Base-by-base conservation (phyloP, 208 protist species). In the Trypanosoma platydactyli region DNA sequence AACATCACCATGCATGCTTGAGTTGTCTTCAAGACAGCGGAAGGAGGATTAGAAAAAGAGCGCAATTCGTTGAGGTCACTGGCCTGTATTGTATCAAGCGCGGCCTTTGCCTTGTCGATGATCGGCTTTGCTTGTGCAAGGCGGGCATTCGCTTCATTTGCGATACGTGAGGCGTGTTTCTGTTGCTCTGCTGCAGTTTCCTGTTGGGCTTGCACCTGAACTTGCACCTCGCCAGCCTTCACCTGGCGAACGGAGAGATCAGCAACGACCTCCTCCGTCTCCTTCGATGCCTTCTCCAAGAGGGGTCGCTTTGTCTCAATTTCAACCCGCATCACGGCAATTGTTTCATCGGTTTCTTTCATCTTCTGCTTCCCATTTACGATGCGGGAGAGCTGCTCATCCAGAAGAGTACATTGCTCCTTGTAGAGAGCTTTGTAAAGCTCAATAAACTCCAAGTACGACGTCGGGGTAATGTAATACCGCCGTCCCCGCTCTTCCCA, bases 1-100 rank as follows among this genome's bases (percentile, higher is more conserved):
- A 99, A 96, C 79, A 99, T 92, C n/a, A 96, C 92, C 86, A 96
- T 98, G 65, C 98, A 97, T 15, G 97, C 94, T 76, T 98, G 93
- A 66, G 97, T 94, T 58, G 95, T 97, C 70, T 95, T 94, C 30
- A 97, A 82, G 68, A 99, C 97, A 22, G 94, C 81, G n/a, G 81
- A 83, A 33, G 97, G 97, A 41, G 97, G 97, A 62, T 97, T 96
- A 5, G 87, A 78, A 65, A 98, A 98, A 51, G 84, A 88, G 63
- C 94, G 96, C 38, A 99, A 77, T 76, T 98, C 97, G 67, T 95
- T 97, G 33, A 99, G 80, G 71, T 98, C 90, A 58, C 91, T 92
- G 48, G 94, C 94, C 64, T 97, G 83, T 40, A 99, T 96, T 16
- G 82, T 88, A 61, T 98, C 89, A n/a, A 99, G 88, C 5, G 95